A percentile compares a stretch with the other conserved stretches of the same genome.
phyloP scores from a whole-genome alignment of 2,329 filamentous ascomycete species.

The Calonectria fujianensis region DNA sequence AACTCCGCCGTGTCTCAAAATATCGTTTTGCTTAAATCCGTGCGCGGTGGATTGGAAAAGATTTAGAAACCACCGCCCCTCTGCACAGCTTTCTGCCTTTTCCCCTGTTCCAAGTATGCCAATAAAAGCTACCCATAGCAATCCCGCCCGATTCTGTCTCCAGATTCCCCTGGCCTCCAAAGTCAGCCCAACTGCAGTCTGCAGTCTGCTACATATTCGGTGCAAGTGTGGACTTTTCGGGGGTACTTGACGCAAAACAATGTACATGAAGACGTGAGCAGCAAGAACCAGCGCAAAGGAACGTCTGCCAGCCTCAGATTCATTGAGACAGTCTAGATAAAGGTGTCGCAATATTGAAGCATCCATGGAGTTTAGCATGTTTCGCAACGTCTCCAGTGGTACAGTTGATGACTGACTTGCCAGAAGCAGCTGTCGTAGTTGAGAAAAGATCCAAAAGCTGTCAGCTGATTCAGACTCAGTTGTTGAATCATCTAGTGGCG shows the following conservation, averaged over 20 bases:
- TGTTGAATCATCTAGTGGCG: conserved; percentile 5
- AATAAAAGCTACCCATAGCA: conserved; percentile 23
- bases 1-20: not conserved
- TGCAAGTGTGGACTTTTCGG: conserved; percentile 8
- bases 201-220: conserved; percentile 20
- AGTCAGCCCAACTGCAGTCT: not conserved
- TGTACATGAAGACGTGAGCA: conserved; percentile 25
- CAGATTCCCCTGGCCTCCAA: not conserved
- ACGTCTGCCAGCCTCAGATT: conserved; percentile 5
- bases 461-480: not conserved
- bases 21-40: not conserved
- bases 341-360: conserved; percentile 14
- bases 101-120: conserved; percentile 23
- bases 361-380: conserved; percentile 1
- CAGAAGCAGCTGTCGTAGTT: conserved; percentile 9
- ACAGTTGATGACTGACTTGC: conserved; percentile 1
- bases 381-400: not conserved
- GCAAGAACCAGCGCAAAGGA: conserved; percentile 6
- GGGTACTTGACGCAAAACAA: conserved; percentile 9
- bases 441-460: not conserved
- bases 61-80: conserved; percentile 14
- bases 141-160: not conserved
- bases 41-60: conserved; percentile 6
- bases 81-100: not conserved
- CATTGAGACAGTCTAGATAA: not conserved